A percentile compares a stretch with the other conserved stretches of the same genome.
phyloP scores from a whole-genome alignment of 2,329 filamentous ascomycete species.

The Fusarium humuli region DNA sequence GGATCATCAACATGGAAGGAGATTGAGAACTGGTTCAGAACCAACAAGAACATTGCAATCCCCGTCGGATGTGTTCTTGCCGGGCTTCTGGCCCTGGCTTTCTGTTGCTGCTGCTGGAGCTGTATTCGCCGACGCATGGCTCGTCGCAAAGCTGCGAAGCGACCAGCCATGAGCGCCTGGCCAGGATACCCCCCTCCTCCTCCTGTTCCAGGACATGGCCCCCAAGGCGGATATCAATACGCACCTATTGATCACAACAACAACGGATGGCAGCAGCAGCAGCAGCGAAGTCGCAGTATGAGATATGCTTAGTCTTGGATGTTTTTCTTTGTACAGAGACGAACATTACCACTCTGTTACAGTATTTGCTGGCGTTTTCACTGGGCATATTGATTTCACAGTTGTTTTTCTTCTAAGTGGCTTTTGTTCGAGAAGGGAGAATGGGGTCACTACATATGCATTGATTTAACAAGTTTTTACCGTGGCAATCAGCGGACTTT shows the following conservation, averaged over 20 bases:
- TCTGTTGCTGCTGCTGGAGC: constrained; percentile 74
- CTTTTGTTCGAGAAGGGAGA: not conserved
- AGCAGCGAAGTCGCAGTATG: constrained; percentile 43
- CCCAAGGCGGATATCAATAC: constrained; percentile 39
- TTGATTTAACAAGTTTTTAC: constrained; percentile 11
- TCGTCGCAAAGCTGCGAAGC: constrained; percentile 44
- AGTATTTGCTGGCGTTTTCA: constrained; percentile 43
- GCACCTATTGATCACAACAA: constrained; percentile 35
- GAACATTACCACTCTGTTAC: constrained; percentile 7
- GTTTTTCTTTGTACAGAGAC: not conserved
- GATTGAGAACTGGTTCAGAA: constrained; percentile 78
- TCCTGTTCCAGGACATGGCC: not conserved
- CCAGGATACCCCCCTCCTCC: constrained; percentile 34
- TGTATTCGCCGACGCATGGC: constrained; percentile 50
- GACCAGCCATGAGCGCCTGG: constrained; percentile 45
- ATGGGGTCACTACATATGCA: not conserved
- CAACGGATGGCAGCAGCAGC: constrained; percentile 32
- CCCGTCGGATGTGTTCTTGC: constrained; percentile 80
- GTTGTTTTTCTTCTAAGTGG: constrained; percentile 1
- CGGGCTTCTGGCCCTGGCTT: constrained; percentile 74
- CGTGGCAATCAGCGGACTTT: constrained; percentile 4
- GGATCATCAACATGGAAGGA: constrained; percentile 77
- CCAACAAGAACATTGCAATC: constrained; percentile 85
- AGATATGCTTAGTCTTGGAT: constrained; percentile 47
- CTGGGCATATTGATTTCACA: constrained; percentile 12